Base-by-base conservation (phyloP, 2,329 filamentous ascomycete genomes). In the Diaporthe sp. region DNA sequence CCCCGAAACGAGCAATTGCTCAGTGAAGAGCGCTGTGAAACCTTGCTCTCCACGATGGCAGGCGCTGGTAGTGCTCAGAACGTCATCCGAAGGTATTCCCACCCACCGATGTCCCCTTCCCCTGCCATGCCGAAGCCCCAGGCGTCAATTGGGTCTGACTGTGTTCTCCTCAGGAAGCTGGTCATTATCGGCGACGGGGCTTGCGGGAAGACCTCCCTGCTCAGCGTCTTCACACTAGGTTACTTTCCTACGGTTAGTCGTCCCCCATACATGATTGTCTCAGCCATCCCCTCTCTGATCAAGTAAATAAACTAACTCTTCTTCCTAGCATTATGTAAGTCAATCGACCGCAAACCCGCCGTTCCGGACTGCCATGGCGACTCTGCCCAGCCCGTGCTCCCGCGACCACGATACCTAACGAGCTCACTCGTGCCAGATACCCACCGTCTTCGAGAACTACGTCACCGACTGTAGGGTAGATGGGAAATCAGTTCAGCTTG, bases 361-460 rank as follows among this genome's bases (percentile, higher is more conserved):
- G 76, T 63, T 39, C 77, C 75, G 73, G 76, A 63, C 71, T 47
- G 50, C 63, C 50, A 35, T 3, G 37, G 35, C 72, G 39, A 58
- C 10, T 22, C 25, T 44, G 42, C 25, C 15, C 53, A 3, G 39
- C 15, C 42, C 30, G 27, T 58, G 42, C 39, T 39, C 55, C 55
- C 32, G 58, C 58, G 59, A 58, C 56, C 15, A 66, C 61, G 55
- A 69, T n/a, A 10, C 72, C 72, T 75, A 44, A 75, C 72, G 59
- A 72, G 50, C 25, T 39, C 47, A 10, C 32, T 35, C 47, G 27
- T 79, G 76, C 82, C 83, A 95, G 93, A 96, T 98, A 69, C 97
- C 97, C 1, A 99, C 97, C 61, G 97, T 99, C 50, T 99, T 99
- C 84, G 97, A 99, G 83, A 99, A 99, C 86, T 99, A 99, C 81